Percentiles rank a stretch among this genome's conserved stretches.
Conservation (phyloP, 2,329 filamentous ascomycete genomes). For the Coniella lustricola region DNA sequence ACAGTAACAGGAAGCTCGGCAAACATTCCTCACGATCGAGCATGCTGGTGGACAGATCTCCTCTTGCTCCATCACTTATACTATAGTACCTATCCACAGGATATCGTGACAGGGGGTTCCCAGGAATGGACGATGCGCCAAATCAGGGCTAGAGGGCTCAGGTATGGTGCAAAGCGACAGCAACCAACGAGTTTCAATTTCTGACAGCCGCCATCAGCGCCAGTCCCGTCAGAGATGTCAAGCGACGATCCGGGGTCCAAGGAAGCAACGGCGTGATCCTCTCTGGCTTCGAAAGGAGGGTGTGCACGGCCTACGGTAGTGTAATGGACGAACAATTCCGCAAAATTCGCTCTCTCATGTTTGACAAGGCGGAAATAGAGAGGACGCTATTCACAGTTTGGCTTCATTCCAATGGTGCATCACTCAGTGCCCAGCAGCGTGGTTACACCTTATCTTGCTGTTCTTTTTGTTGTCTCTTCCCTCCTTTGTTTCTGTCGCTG, state of each 20-base stretch:
- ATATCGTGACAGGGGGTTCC: not conserved
- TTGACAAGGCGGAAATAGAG: not conserved
- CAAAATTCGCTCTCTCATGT: not conserved
- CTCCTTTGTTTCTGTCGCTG: constrained; percentile 4
- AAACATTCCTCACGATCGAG: too few species aligned
- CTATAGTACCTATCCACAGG: not conserved
- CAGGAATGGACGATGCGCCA: not conserved
- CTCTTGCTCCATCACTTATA: not conserved
- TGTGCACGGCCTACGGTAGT: too few species aligned
- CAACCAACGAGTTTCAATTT: not conserved
- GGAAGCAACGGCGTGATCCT: too few species aligned
- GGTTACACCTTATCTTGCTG: too few species aligned
- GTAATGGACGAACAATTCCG: too few species aligned
- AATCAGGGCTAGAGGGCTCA: not conserved
- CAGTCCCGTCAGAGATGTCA: not conserved
- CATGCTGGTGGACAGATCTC: not conserved
- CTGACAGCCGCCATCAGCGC: constrained; percentile 1
- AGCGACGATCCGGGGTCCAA: constrained; percentile 2
- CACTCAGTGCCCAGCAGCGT: not conserved
- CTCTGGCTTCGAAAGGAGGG: too few species aligned
- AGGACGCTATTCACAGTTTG: not conserved
- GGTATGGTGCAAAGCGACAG: too few species aligned
- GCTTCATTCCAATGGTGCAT: too few species aligned
- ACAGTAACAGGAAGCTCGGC: too few species aligned
- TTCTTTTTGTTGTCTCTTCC: too few species aligned